Evolutionary conservation across 2,329 filamentous ascomycete species (phyloP).

Genomic region (Teratosphaeria gauchensis): DNA sequence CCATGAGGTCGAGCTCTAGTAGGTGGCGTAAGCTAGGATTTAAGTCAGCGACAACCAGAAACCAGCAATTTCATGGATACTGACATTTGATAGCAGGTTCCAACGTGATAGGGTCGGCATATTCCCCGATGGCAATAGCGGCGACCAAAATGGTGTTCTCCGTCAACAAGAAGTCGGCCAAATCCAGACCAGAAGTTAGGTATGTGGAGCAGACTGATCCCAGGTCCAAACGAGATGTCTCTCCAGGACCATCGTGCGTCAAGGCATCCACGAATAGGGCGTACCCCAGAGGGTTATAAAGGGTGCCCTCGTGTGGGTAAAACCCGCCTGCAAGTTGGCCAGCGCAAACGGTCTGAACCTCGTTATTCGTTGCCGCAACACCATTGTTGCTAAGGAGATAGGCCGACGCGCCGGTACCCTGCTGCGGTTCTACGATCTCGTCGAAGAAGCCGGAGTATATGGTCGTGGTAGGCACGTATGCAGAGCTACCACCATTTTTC

Average conservation of each 20-base stretch:
- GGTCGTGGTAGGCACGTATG: conserved; percentile 47
- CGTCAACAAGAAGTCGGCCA: conserved; percentile 38
- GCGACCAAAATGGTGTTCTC: conserved; percentile 34
- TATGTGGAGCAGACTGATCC: conserved; percentile 30
- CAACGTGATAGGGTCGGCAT: conserved; percentile 23
- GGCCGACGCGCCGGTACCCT: conserved; percentile 38
- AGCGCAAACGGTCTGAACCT: conserved; percentile 38
- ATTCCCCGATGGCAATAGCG: conserved; percentile 25
- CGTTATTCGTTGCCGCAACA: conserved; percentile 40
- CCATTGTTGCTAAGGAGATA: conserved; percentile 33
- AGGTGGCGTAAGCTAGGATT: neutral
- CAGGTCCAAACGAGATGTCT: conserved; percentile 31
- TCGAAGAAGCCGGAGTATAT: conserved; percentile 42
- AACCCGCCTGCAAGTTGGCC: conserved; percentile 33
- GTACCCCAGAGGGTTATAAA: conserved; percentile 41
- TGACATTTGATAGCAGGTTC: conserved; percentile 34
- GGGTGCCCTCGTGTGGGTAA: conserved; percentile 42
- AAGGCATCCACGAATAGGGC: conserved; percentile 41
- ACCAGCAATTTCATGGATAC: neutral
- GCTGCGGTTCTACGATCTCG: conserved; percentile 44
- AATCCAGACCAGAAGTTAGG: conserved; percentile 30
- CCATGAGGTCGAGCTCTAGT: neutral
- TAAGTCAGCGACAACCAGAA: neutral
- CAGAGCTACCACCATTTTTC: conserved; percentile 38
- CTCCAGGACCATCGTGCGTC: conserved; percentile 37